Evolutionary conservation across 306 rosid species (phyloP), one percentile per base, ranked within the genome.

Genomic region (Acacia confusa): DNA sequence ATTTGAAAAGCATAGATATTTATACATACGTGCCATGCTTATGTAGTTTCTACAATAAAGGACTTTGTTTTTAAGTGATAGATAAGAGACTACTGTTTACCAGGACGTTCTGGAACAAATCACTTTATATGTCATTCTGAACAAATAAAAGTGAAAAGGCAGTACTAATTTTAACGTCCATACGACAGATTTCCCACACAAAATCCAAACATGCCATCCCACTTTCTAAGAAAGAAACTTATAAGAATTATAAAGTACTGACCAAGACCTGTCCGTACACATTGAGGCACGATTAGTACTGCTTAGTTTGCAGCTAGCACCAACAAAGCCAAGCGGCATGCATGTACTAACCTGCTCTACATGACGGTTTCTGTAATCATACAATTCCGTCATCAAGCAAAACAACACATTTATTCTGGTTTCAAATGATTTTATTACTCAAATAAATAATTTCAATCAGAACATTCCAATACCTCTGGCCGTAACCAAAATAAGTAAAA

Each of bases 261-360:
- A 78, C 70, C 76, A 77, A 81, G 73, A 75, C 36, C 17, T 57
- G 74, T 43, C 78, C 64, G 63, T 32, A 77, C 57, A 58, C 40
- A 65, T 28, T 58, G 67, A 71, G 67, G 76, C 50, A 44, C 66
- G 71, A 9, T 43, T 64, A 9, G 50, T 12, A 47, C 72, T 19
- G 27, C 15, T n/a, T 63, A 36, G 58, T 71, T 28, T 6, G 38
- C 27, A 70, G 70, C 40, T 40, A 12, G 58, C 67, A 58, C 20
- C 57, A 12, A 32, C 60, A 67, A 61, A 47, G 66, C 50, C 60
- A 61, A 57, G 27, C 10, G 3, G 22, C 72, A 77, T 14, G 13
- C 27, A 53, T 25, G 44, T 52, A 79, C 34, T 65, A 48, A 63
- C 44, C 55, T 65, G 71, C 67, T 50, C 57, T 17, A 68, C 44